Evolutionary conservation across 2,329 filamentous ascomycete species (phyloP).

Genomic region (Lachnellula suecica): DNA sequence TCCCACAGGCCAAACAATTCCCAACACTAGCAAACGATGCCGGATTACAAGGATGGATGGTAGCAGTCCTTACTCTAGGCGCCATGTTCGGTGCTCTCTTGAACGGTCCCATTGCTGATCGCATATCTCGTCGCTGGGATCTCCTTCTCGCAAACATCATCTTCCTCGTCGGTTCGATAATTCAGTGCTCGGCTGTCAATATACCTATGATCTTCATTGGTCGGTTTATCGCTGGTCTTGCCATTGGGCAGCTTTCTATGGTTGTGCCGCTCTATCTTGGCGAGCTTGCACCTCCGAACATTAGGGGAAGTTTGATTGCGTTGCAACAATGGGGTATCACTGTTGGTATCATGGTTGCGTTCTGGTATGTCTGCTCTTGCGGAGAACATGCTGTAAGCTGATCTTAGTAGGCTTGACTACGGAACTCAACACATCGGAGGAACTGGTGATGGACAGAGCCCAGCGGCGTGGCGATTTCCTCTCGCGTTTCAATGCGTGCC

Average conservation of each 20-base stretch:
- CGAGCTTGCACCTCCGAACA: slow-evolving; percentile 52
- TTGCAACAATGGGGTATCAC: slow-evolving; percentile 63
- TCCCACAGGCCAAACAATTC: slow-evolving; percentile 40
- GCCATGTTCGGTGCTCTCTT: slow-evolving; percentile 68
- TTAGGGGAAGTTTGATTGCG: slow-evolving; percentile 61
- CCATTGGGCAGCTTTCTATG: slow-evolving; percentile 45
- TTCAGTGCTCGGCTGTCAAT: slow-evolving; percentile 61
- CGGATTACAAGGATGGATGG: slow-evolving; percentile 16
- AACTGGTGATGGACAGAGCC: slow-evolving; percentile 33
- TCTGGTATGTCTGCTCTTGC: slow-evolving; percentile 33
- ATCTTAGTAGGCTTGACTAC: slow-evolving; percentile 34
- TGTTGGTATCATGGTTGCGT: slow-evolving; percentile 49
- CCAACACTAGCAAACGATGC: slow-evolving; percentile 40
- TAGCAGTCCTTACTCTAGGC: slow-evolving; percentile 11
- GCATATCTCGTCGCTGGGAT: slow-evolving; percentile 64
- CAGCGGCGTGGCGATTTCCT: slow-evolving; percentile 35
- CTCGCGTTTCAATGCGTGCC: slow-evolving; percentile 59
- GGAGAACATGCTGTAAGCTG: background rate
- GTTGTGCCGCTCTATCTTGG: slow-evolving; percentile 25
- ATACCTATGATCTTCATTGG: slow-evolving; percentile 61
- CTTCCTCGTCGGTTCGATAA: slow-evolving; percentile 67
- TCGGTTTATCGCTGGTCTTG: slow-evolving; percentile 65
- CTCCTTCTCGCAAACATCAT: slow-evolving; percentile 63
- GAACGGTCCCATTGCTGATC: slow-evolving; percentile 67
- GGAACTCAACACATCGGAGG: slow-evolving; percentile 42